Base-by-base conservation (phyloP, 139 green algal species). In the Chlamydomonas sp. region DNA sequence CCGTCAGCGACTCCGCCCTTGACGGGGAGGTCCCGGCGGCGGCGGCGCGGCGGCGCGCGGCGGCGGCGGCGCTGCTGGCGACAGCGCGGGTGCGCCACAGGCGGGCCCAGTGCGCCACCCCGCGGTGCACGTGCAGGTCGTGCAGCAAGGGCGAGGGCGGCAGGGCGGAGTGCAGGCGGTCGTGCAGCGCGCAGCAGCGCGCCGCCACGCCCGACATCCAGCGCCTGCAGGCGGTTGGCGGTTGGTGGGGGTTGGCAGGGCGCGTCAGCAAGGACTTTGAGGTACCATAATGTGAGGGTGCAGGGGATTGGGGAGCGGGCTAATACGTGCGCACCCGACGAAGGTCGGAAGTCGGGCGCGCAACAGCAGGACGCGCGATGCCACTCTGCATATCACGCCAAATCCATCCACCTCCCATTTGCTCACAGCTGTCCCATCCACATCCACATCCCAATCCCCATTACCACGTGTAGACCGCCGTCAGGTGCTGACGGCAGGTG, bases 121-220 rank as follows among this genome's bases (percentile, higher is more conserved):
- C 75, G 63, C 75, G 63, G 75, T 88, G 75, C 14, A 0, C 59
- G 0, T 57, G 4, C 16, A 88, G 63, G 3, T 78, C 18, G 1
- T 75, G 84, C n/a, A 83, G 20, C 61, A 80, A 62, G 6, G 74
- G 75, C 63, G 75, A 80, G 73, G 72, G 74, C 17, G 75, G 84
- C 75, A 88, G 63, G 60, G 84, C 20, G 12, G 77, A 62, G 84
- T 88, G 84, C 10, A 88, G 63, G 63, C 84, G 84, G 76, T 88
- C 75, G 84, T 88, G 75, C 72, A 88, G 76, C 14, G 75, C 84
- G 75, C 74, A 83, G 84, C 75, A 83, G 75, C 84, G 84, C 8
- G 67, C 75, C 14, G 64, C 75, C 57, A 88, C 84, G 57, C 12
- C 18, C 4, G 16, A 49, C 72, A 88, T 59, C 75, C 74, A 82